A percentile compares a stretch with the other conserved stretches of the same genome.
phyloP scores from a whole-genome alignment of 805 yeast genomes.

The Debaryomyces hansenii region DNA sequence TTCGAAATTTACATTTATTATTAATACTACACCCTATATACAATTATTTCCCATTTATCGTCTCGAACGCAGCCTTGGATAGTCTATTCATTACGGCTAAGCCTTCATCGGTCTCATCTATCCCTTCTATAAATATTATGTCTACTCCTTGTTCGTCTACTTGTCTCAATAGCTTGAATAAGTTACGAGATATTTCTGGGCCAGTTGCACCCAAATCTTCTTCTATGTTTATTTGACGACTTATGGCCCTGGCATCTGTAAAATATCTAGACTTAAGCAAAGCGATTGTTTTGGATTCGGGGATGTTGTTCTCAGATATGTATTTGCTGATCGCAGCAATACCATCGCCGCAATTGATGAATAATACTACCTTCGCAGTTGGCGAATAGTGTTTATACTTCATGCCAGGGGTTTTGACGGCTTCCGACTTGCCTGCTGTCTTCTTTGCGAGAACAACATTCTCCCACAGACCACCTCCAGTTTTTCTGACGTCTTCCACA shows the following conservation, averaged over 20 bases:
- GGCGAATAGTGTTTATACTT: constrained; percentile 96
- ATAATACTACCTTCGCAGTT: constrained; percentile 72
- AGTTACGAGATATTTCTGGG: constrained; percentile 66
- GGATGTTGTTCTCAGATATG: constrained; percentile 13
- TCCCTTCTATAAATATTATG: constrained; percentile 80
- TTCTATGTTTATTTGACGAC: constrained; percentile 20
- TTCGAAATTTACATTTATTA: neutral
- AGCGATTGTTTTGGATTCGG: constrained; percentile 44
- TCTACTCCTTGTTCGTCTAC: constrained; percentile 72
- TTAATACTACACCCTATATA: neutral
- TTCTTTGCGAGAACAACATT: constrained; percentile 62
- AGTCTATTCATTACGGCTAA: constrained; percentile 93
- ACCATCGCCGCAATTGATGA: constrained; percentile 52
- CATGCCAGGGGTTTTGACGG: constrained; percentile 95
- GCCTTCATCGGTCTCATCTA: constrained; percentile 75
- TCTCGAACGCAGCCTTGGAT: constrained; percentile 73
- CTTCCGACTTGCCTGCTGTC: constrained; percentile 63
- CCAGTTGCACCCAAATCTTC: constrained; percentile 47
- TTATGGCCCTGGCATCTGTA: constrained; percentile 17
- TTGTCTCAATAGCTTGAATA: constrained; percentile 72
- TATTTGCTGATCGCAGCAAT: constrained; percentile 28
- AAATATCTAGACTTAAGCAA: constrained; percentile 47
- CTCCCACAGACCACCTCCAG: constrained; percentile 72
- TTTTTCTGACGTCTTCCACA: constrained; percentile 63
- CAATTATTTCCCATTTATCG: constrained; percentile 17